Conservation (phyloP, 2,329 filamentous ascomycete species). For the Beauveria brongniartii region DNA sequence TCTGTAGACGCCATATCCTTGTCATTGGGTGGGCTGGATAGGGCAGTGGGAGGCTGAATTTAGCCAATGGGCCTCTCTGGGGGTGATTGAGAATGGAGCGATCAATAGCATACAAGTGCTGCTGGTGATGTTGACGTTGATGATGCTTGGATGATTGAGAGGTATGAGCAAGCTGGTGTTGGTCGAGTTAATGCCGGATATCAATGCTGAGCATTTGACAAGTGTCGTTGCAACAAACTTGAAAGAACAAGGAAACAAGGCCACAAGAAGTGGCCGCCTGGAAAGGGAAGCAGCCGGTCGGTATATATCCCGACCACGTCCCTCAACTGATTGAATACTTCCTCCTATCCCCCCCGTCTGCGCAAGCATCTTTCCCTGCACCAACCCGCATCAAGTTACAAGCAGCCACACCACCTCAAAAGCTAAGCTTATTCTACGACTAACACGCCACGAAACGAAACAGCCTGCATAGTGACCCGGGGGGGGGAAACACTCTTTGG, state of each 20-base stretch:
- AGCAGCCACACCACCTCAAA: background rate
- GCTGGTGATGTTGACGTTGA: background rate
- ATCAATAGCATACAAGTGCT: background rate
- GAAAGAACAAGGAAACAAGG: conserved; percentile 6
- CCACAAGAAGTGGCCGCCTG: conserved; percentile 4
- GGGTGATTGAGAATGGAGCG: background rate
- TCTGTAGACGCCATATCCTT: conserved; percentile 43
- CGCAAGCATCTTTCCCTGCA: background rate
- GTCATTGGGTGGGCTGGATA: conserved; percentile 34
- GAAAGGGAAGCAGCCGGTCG: conserved; percentile 1
- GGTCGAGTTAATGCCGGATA: background rate
- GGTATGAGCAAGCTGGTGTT: background rate
- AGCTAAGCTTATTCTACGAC: background rate
- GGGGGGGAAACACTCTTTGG: background rate
- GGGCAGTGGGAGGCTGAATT: background rate
- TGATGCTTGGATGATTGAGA: background rate
- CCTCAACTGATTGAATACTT: background rate
- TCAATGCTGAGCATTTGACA: background rate
- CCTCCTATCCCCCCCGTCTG: background rate
- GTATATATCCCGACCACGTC: conserved; percentile 9
- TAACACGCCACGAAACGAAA: conserved; percentile 7
- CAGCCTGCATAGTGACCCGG: background rate
- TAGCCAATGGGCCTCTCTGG: background rate
- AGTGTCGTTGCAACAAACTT: background rate
- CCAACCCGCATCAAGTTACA: background rate